A percentile compares a stretch with the other conserved stretches of the same genome.
These are phyloP conservation scores for Helichrysum umbraculigerum DNA, from an alignment of 129 eudicot genomes.

Conservation along the genomic window DNA sequence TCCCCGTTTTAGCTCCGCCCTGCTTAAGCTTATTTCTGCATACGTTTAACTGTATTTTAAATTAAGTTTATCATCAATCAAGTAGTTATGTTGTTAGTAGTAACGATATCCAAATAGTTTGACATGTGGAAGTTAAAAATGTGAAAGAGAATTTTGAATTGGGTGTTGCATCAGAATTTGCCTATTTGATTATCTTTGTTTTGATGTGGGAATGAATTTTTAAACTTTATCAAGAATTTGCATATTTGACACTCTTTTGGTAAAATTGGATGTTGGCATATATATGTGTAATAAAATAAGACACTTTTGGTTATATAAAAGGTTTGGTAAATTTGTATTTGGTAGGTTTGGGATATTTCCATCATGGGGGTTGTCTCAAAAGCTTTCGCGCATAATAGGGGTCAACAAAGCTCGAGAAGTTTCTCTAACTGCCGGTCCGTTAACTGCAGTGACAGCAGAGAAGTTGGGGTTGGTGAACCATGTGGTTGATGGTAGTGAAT, in stretches of 20 bases:
- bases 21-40: too few relatives aligned
- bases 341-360: conserved; percentile 97
- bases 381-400: conserved; percentile 94
- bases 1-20: too few relatives aligned
- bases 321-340: not conserved
- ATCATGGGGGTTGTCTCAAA: conserved; percentile 99
- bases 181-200: not conserved
- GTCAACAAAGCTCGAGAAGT: conserved; percentile 88
- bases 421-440: conserved; percentile 71
- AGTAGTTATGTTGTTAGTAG: not conserved
- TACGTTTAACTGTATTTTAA: too few relatives aligned
- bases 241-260: not conserved
- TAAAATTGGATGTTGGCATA: not conserved
- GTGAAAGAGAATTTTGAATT: not conserved
- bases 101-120: too few relatives aligned
- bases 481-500: conserved; percentile 70
- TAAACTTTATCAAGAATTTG: not conserved
- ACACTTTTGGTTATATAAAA: not conserved
- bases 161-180: not conserved
- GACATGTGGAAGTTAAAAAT: not conserved
- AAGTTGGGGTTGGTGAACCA: conserved; percentile 91
- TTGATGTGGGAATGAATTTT: not conserved
- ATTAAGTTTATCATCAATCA: too few relatives aligned
- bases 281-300: too few relatives aligned
- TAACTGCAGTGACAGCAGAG: conserved; percentile 84